Conservation (phyloP, 1,284 basidiomycete species). For the Pterulicium gracile region DNA sequence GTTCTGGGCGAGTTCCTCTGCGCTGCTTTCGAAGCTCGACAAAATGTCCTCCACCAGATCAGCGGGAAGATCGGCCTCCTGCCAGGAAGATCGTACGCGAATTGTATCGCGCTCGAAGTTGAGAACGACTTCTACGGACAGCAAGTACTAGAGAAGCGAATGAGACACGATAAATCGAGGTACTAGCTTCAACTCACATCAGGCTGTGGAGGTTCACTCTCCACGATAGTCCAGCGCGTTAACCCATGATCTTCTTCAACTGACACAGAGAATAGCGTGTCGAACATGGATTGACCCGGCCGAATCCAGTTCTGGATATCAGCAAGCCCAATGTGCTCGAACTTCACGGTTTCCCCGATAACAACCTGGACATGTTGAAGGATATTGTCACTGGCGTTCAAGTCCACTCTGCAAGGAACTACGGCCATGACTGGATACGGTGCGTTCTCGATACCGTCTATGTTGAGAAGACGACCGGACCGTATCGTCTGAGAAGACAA, state of each 20-base stretch:
- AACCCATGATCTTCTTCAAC: conserved; percentile 19
- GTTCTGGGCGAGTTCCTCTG: background rate
- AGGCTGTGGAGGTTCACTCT: conserved; percentile 30
- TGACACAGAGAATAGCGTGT: conserved; percentile 34
- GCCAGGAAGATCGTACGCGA: conserved; percentile 22
- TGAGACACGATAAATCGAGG: background rate
- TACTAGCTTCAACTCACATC: conserved; percentile 26
- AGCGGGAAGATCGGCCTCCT: conserved; percentile 15
- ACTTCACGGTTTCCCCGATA: conserved; percentile 26
- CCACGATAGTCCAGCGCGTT: background rate
- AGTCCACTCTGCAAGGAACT: conserved; percentile 29
- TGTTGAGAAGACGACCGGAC: conserved; percentile 32
- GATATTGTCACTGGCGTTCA: conserved; percentile 15
- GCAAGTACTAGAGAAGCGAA: conserved; percentile 25
- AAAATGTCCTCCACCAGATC: conserved; percentile 16
- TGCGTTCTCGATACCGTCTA: conserved; percentile 27
- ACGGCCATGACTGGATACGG: conserved; percentile 32
- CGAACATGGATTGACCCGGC: conserved; percentile 25
- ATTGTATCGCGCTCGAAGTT: conserved; percentile 20
- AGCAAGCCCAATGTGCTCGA: conserved; percentile 32
- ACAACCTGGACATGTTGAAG: conserved; percentile 26
- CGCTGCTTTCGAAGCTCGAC: conserved; percentile 5
- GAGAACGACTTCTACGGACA: conserved; percentile 33
- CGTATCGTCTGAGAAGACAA: conserved; percentile 28
- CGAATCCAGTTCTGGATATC: conserved; percentile 36